Conservation (phyloP, 257 asterid genomes). For the Solanum virginianum region DNA sequence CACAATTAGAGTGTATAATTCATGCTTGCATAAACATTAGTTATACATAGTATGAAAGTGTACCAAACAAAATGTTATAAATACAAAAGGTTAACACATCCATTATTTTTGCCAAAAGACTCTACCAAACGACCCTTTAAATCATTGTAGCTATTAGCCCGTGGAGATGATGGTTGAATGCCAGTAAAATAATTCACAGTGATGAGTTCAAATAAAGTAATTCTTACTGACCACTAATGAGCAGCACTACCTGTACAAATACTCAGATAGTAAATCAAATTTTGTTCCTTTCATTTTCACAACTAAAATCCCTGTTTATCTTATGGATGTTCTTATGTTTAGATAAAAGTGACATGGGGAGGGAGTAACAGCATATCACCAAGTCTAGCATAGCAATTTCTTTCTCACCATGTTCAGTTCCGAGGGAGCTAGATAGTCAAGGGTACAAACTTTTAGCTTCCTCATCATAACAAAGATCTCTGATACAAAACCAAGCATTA, state of each 20-base stretch:
- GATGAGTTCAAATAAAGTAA: constrained; percentile 68
- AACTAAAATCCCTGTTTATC: background rate
- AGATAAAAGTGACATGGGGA: background rate
- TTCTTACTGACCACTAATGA: constrained; percentile 97
- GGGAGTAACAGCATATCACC: constrained; percentile 9
- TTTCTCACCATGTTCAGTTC: constrained; percentile 31
- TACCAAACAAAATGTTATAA: no score
- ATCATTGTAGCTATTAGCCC: no score
- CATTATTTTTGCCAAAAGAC: no score
- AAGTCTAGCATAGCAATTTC: constrained; percentile 4
- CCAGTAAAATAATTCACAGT: constrained; percentile 22
- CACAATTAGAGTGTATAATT: no score
- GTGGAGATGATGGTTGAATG: no score
- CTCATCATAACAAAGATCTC: background rate
- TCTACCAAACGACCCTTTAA: no score
- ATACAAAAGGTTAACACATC: no score
- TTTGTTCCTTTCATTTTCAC: background rate
- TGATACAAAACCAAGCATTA: constrained; percentile 42
- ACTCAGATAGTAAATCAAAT: background rate
- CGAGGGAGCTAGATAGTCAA: constrained; percentile 85
- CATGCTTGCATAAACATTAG: no score
- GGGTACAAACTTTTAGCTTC: constrained; percentile 55
- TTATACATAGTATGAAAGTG: no score
- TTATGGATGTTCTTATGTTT: background rate
- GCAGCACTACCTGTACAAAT: constrained; percentile 58